Percentiles rank a stretch among this genome's conserved stretches.
Conservation (phyloP, 225 moss, liverwort and hornwort genomes). For the Polytrichum formosum region DNA sequence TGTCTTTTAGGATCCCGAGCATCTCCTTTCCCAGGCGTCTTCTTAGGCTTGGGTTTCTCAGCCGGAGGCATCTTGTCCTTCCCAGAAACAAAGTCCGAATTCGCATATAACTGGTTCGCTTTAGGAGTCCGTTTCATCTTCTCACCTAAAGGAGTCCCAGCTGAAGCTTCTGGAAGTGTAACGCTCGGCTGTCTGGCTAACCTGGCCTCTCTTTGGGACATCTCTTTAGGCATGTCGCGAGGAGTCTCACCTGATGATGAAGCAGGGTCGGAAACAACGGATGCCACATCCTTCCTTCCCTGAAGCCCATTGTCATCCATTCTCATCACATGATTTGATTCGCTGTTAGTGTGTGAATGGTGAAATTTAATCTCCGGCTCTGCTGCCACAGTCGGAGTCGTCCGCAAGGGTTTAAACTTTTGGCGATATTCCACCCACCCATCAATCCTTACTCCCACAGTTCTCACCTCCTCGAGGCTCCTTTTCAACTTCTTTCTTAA, state of each 20-base stretch:
- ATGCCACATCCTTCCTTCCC: constrained; percentile 48
- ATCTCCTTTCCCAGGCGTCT: constrained; percentile 24
- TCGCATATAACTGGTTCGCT: constrained; percentile 59
- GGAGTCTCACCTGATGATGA: constrained; percentile 33
- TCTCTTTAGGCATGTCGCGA: constrained; percentile 19
- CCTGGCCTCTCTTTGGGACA: constrained; percentile 33
- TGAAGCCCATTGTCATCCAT: constrained; percentile 42
- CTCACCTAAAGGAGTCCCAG: constrained; percentile 48
- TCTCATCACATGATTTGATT: constrained; percentile 10
- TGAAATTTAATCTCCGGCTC: constrained; percentile 17
- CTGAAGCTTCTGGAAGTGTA: constrained; percentile 37
- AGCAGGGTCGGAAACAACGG: constrained; percentile 25
- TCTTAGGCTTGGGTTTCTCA: constrained; percentile 56
- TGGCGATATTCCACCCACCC: constrained; percentile 42
- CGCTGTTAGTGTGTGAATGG: constrained; percentile 28
- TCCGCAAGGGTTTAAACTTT: background rate
- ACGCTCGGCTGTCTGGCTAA: constrained; percentile 60
- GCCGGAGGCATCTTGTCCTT: constrained; percentile 71
- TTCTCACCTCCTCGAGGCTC: constrained; percentile 52
- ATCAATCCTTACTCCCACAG: constrained; percentile 29
- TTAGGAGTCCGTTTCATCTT: constrained; percentile 65
- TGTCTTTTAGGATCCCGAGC: constrained; percentile 55
- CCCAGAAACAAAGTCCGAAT: constrained; percentile 70
- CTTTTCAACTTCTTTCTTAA: constrained; percentile 43
- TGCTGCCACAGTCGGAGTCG: constrained; percentile 6